Evolutionary conservation across 2,329 filamentous ascomycete genomes (phyloP).

Genomic region (Ophiostoma sp.): DNA sequence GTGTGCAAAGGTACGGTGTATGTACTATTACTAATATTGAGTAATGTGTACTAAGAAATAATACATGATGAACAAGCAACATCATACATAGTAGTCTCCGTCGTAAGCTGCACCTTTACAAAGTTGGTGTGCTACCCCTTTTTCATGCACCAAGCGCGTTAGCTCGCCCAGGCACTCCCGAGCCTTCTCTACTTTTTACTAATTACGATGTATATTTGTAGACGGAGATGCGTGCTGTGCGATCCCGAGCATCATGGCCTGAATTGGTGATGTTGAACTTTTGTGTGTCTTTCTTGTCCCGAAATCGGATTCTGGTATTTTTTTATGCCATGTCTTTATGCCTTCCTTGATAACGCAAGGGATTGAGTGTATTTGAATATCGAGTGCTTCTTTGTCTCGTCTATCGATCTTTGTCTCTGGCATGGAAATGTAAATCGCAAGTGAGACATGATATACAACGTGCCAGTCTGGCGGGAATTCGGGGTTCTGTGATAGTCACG

Average conservation of each 20-base stretch:
- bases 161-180: not conserved
- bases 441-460: constrained; percentile 7
- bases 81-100: not conserved
- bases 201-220: not conserved
- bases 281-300: not conserved
- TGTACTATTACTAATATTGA: not conserved
- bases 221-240: not conserved
- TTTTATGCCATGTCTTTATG: not conserved
- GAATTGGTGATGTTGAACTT: not conserved
- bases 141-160: constrained; percentile 7
- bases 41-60: too few species aligned
- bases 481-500: not conserved
- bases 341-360: not conserved
- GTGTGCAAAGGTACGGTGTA: not conserved
- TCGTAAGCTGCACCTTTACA: not conserved
- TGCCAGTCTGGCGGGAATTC: not conserved
- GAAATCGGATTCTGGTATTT: not conserved
- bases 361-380: not conserved
- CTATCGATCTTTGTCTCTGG: constrained; percentile 3
- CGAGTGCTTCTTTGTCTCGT: not conserved
- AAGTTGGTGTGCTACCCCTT: constrained; percentile 10
- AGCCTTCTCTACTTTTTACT: not conserved
- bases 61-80: not conserved
- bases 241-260: not conserved
- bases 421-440: constrained; percentile 1